These are phyloP conservation scores for Tetrapisispora namnaoensis DNA, from an alignment of 805 yeast genomes.

Conservation along the genomic window DNA sequence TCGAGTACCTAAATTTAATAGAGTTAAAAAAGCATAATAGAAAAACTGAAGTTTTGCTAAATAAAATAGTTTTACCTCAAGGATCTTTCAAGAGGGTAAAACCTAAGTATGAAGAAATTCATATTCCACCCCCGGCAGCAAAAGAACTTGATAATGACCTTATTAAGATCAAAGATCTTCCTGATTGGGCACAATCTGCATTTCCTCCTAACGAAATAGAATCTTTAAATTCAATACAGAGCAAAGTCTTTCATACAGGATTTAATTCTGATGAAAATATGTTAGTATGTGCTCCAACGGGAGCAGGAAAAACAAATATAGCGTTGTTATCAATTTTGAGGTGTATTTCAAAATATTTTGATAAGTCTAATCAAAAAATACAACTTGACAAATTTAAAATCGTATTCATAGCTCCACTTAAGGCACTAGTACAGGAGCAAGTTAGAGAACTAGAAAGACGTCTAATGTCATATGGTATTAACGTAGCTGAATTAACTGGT, in stretches of 20 bases:
- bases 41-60: background rate
- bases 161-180: slow-evolving; percentile 53
- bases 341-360: slow-evolving; percentile 45
- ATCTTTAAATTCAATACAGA: slow-evolving; percentile 72
- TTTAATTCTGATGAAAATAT: slow-evolving; percentile 62
- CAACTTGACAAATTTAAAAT: slow-evolving; percentile 53
- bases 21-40: background rate
- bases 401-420: slow-evolving; percentile 86
- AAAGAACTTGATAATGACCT: slow-evolving; percentile 34
- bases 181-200: slow-evolving; percentile 72
- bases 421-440: slow-evolving; percentile 93
- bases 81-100: slow-evolving; percentile 74
- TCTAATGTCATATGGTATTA: slow-evolving; percentile 51
- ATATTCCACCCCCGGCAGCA: slow-evolving; percentile 75
- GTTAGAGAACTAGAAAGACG: slow-evolving; percentile 76
- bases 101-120: slow-evolving; percentile 75
- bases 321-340: slow-evolving; percentile 78
- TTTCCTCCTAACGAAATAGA: slow-evolving; percentile 61
- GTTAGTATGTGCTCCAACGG: slow-evolving; percentile 92
- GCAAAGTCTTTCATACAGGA: slow-evolving; percentile 71
- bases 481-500: slow-evolving; percentile 83
- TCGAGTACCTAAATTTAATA: slow-evolving; percentile 1
- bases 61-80: slow-evolving; percentile 65
- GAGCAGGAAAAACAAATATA: slow-evolving; percentile 97
- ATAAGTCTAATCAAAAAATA: slow-evolving; percentile 38